Base-by-base conservation (phyloP, 2,329 filamentous ascomycete species). In the Hymenoscyphus fraxineus region DNA sequence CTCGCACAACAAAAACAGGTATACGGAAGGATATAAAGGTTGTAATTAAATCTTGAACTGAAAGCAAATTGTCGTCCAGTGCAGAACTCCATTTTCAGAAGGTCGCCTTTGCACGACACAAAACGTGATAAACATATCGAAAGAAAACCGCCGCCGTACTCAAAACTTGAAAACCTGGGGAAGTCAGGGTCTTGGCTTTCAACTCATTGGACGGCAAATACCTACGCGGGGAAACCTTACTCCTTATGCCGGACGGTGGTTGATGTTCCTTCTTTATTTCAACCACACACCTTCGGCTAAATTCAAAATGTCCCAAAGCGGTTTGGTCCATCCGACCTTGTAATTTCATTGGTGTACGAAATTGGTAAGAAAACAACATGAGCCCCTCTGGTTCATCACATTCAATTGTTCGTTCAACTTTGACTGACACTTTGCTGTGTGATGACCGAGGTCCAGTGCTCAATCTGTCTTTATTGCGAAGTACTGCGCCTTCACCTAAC, bases 161-260 rank as follows among this genome's bases (percentile, higher is more conserved):
- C 27, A 40, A 32, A 47, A 35, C 44, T 51, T 51, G 44, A 9
- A 22, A 51, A 51, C 27, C 44, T 51, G 44, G 44, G 44, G 19
- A 51, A 51, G 44, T 51, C 22, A 35, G 44, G 12, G 22, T 22
- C 19, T n/a, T 22, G 22, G 19, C 22, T 51, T 22, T n/a, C 44
- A 51, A 22, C 27, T 22, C 9, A 51, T 51, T 10, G 19, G 19
- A 12, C 44, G 44, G 44, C 19, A 51, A 51, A 22, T 19, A 9
- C 38, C 56, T 54, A 39, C 65, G 66, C 65, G 69, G 69, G 65
- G 62, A 68, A 68, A 71, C 58, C 56, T 58, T 59, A 65, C 64
- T 66, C 65, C 65, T 65, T 68, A 58, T 70, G 61, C 67, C 64
- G 64, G 13, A 57, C 62, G 60, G 59, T 54, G 61, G 38, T 54